phyloP scores from a whole-genome alignment of 2,329 filamentous ascomycete genomes.

The Zelopaecilomyces penicillatus region DNA sequence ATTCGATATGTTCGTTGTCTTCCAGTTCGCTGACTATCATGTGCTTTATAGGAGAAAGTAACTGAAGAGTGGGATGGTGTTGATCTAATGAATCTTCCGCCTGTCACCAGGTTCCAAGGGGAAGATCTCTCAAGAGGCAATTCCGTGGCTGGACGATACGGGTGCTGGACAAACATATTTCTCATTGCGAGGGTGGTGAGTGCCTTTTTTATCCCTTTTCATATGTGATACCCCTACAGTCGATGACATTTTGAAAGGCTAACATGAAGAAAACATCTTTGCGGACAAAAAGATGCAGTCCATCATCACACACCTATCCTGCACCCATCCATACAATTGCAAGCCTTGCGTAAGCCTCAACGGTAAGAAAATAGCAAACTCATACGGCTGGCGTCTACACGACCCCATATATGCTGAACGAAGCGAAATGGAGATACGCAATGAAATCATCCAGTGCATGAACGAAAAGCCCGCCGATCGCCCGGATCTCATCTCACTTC shows the following conservation, averaged over 20 bases:
- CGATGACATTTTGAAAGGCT: too few species aligned
- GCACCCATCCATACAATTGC: conserved; percentile 7
- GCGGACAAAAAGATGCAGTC: conserved; percentile 17
- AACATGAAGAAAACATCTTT: too few species aligned
- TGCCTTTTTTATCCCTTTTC: not conserved
- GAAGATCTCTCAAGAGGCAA: conserved; percentile 8
- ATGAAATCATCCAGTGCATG: conserved; percentile 17
- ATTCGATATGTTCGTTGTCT: too few species aligned
- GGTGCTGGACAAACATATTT: conserved; percentile 22
- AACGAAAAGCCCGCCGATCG: conserved; percentile 18
- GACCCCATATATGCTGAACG: conserved; percentile 7
- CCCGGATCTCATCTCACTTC: conserved; percentile 15
- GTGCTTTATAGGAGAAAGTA: conserved; percentile 16
- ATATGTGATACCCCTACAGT: too few species aligned
- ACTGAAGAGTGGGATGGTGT: conserved; percentile 17
- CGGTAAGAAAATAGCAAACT: not conserved
- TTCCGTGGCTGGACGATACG: conserved; percentile 18
- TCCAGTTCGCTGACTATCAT: too few species aligned
- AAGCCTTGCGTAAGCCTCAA: conserved; percentile 1
- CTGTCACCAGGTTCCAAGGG: conserved; percentile 8
- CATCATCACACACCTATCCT: conserved; percentile 13
- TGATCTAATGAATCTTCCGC: not conserved
- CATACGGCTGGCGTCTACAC: conserved; percentile 17
- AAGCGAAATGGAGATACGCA: conserved; percentile 10
- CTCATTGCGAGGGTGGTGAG: conserved; percentile 19